A percentile compares a stretch with the other conserved stretches of the same genome.
These are phyloP conservation scores for Aureobasidium sp. DNA, from an alignment of 2,329 filamentous ascomycete genomes.

Conservation along the genomic window DNA sequence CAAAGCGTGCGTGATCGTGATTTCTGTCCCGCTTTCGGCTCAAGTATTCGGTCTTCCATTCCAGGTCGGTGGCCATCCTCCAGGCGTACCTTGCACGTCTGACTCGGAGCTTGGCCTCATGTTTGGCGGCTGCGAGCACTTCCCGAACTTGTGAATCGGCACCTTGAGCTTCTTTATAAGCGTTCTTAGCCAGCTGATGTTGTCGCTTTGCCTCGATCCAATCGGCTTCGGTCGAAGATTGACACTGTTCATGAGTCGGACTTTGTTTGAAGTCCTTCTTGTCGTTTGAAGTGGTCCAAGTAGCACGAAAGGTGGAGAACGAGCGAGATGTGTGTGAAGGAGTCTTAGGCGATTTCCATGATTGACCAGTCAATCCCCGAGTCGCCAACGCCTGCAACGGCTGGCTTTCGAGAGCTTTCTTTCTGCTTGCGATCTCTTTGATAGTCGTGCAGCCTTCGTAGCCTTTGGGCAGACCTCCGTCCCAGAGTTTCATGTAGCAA, in stretches of 20 bases:
- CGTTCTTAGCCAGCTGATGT: too few species aligned
- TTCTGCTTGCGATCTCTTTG: neutral
- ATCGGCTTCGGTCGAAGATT: neutral
- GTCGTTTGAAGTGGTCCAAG: neutral
- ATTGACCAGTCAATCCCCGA: neutral
- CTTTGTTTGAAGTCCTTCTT: neutral
- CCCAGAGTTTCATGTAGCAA: neutral
- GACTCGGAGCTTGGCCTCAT: neutral
- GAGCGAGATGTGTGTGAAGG: neutral
- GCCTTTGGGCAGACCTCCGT: neutral
- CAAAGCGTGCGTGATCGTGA: neutral
- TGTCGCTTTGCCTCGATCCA: neutral
- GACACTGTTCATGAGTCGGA: neutral
- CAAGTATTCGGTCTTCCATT: too few species aligned
- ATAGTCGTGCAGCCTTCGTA: neutral
- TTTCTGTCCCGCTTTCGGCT: accelerated
- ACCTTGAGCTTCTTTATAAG: neutral
- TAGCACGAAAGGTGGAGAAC: neutral
- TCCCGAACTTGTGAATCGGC: neutral
- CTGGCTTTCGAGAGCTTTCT: neutral
- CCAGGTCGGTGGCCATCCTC: neutral
- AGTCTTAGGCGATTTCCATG: neutral
- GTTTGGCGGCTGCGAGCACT: too few species aligned
- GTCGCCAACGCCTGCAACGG: neutral
- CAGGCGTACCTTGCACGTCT: neutral